Percentiles rank a stretch among this genome's conserved stretches.
phyloP scores from a whole-genome alignment of 148 eudicot genomes.

The Rhododendron vialii region DNA sequence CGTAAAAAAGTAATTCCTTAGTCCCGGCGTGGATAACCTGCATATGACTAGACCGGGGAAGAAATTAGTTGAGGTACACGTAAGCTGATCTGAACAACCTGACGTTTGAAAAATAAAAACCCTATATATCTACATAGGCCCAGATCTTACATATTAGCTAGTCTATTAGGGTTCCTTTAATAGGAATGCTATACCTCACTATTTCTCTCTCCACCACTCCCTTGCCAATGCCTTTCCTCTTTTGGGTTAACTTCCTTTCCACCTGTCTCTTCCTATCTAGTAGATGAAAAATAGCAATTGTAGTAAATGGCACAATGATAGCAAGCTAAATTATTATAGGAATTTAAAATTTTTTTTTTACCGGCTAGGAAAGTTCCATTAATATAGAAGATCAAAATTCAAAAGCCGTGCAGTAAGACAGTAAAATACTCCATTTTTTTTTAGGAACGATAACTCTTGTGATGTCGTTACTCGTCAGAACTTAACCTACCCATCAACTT shows the following conservation, averaged over 20 bases:
- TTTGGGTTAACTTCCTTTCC: background rate
- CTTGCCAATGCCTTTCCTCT: background rate
- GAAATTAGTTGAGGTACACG: no score
- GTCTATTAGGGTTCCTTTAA: background rate
- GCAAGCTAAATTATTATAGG: background rate
- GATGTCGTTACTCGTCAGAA: no score
- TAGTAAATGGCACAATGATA: background rate
- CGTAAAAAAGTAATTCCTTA: no score
- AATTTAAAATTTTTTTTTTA: background rate
- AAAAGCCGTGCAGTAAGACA: no score
- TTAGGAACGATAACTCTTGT: no score
- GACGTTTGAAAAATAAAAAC: no score
- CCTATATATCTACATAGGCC: background rate
- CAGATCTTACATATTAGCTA: background rate
- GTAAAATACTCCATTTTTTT: no score
- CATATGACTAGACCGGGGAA: background rate
- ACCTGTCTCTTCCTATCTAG: background rate
- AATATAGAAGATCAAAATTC: no score
- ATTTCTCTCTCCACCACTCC: background rate
- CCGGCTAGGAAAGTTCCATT: background rate
- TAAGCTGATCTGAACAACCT: no score
- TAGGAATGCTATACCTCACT: background rate
- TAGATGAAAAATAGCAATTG: background rate
- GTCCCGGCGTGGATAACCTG: background rate
- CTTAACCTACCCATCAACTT: no score